Conservation (phyloP, 768 basidiomycete species). For the Mycena filopes region DNA sequence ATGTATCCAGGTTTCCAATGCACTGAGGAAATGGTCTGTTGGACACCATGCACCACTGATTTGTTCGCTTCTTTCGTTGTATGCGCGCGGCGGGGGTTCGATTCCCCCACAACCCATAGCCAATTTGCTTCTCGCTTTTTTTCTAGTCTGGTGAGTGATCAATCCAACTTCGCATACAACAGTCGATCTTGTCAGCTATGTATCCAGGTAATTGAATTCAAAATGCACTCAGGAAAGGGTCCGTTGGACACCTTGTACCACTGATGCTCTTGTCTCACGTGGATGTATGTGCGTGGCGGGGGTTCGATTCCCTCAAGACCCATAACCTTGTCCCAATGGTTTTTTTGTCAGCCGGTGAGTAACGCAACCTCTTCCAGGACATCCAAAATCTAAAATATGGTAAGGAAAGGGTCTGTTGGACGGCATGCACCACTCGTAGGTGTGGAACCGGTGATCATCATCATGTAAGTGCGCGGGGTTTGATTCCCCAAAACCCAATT, state of each 20-base stretch:
- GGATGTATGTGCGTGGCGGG: neutral
- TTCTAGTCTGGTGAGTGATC: too few species aligned
- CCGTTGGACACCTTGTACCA: neutral
- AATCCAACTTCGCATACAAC: too few species aligned
- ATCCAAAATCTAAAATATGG: too few species aligned
- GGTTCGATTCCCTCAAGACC: neutral
- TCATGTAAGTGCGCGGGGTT: neutral
- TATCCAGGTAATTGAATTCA: too few species aligned
- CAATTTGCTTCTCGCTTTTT: too few species aligned
- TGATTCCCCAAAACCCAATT: neutral
- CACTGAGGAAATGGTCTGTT: too few species aligned
- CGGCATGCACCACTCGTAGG: neutral
- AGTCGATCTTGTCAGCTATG: too few species aligned
- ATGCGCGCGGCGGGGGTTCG: constrained; percentile 9
- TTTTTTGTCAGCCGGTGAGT: neutral
- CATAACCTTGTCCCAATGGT: neutral
- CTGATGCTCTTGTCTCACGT: neutral
- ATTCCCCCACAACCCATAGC: too few species aligned
- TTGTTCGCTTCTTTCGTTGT: neutral
- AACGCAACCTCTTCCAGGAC: too few species aligned
- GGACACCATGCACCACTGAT: neutral
- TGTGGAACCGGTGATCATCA: too few species aligned
- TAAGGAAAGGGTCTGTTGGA: neutral
- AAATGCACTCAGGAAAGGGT: too few species aligned
- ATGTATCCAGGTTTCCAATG: too few species aligned